Evolutionary conservation across 23 red algal genomes (phyloP).

Genomic region (Gracilaria domingensis): DNA sequence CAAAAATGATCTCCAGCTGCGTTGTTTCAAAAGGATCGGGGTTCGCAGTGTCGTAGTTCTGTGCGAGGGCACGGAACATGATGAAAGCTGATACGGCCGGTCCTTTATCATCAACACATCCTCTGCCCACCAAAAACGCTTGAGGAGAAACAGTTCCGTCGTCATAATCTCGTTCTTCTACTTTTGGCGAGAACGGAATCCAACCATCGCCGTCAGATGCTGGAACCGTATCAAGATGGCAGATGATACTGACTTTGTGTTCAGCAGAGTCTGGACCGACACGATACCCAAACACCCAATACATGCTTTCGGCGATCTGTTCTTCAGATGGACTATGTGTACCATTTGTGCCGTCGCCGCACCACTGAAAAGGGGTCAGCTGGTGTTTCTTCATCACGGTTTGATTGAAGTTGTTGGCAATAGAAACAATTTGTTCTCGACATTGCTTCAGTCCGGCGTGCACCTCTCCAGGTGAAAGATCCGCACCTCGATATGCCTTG

Average conservation of each 20-base stretch:
- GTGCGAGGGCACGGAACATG: constrained; percentile 38
- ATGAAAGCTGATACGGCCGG: constrained; percentile 52
- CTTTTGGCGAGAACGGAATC: constrained; percentile 27
- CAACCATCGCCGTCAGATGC: constrained; percentile 29
- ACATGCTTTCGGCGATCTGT: neutral
- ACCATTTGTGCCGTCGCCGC: constrained; percentile 7
- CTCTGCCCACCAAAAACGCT: constrained; percentile 36
- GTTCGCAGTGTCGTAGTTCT: constrained; percentile 10
- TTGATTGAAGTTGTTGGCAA: constrained; percentile 16
- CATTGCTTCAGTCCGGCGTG: constrained; percentile 20
- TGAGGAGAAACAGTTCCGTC: constrained; percentile 27
- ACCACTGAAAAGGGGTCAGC: constrained; percentile 27
- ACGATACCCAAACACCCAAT: constrained; percentile 56
- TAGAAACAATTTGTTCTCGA: neutral
- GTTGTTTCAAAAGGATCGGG: constrained; percentile 26
- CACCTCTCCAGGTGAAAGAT: constrained; percentile 21
- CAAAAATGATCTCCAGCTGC: constrained; percentile 61
- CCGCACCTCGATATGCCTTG: constrained; percentile 18
- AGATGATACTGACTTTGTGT: constrained; percentile 34
- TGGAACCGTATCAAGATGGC: constrained; percentile 64
- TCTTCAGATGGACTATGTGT: constrained; percentile 18
- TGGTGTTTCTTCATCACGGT: constrained; percentile 20
- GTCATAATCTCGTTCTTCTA: constrained; percentile 13
- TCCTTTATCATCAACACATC: constrained; percentile 56
- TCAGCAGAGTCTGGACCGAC: constrained; percentile 40